phyloP scores from a whole-genome alignment of 2,329 filamentous ascomycete genomes.

The Tolypocladium guangdongense region DNA sequence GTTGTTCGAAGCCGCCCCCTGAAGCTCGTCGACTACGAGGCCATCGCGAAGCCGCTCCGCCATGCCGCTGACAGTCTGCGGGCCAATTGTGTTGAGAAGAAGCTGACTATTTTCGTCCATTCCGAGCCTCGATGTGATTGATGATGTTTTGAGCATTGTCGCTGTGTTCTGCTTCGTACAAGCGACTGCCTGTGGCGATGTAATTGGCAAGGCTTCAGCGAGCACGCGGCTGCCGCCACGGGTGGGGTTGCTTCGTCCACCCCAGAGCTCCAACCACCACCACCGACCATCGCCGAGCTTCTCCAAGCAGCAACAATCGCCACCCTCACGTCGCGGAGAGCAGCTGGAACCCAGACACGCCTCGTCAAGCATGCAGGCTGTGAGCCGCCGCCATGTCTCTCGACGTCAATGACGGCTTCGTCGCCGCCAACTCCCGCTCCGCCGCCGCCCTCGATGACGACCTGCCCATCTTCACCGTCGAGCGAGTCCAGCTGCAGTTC shows the following conservation, averaged over 20 bases:
- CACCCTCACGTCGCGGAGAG: neutral
- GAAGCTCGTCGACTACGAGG: no score
- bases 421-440: slow-evolving; percentile 49
- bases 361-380: slow-evolving; percentile 6
- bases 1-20: no score
- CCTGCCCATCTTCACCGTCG: slow-evolving; percentile 88
- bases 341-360: neutral
- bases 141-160: neutral
- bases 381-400: slow-evolving; percentile 21
- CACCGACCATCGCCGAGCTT: neutral
- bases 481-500: slow-evolving; percentile 88
- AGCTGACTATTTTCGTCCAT: neutral
- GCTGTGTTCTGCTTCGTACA: neutral
- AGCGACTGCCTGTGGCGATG: neutral
- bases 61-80: no score
- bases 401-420: slow-evolving; percentile 51
- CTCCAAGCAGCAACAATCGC: neutral
- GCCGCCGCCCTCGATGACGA: slow-evolving; percentile 52
- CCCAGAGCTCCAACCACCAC: neutral
- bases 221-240: neutral
- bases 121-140: neutral
- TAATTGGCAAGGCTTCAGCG: neutral
- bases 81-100: neutral
- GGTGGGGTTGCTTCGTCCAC: neutral
- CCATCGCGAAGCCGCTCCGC: no score